These are phyloP conservation scores for Myrica gale DNA, from an alignment of 306 rosid species.

Conservation along the genomic window DNA sequence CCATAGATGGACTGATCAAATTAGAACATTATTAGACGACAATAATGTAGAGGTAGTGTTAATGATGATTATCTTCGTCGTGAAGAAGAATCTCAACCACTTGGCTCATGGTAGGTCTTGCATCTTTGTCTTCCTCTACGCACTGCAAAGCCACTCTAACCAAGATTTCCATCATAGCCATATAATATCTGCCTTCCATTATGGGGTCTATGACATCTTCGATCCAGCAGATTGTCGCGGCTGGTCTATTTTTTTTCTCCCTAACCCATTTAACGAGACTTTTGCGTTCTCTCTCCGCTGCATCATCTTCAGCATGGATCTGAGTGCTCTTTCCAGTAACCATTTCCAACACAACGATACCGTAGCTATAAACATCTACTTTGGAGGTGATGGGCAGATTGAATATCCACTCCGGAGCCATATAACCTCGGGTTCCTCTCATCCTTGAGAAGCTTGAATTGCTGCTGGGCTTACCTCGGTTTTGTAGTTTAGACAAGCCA, in stretches of 20 bases:
- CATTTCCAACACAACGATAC: background rate
- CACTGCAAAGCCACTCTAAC: constrained; percentile 23
- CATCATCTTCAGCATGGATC: background rate
- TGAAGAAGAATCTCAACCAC: constrained; percentile 20
- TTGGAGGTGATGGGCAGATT: background rate
- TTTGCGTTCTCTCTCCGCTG: background rate
- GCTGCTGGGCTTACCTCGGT: background rate
- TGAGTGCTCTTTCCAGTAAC: background rate
- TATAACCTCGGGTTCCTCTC: constrained; percentile 4
- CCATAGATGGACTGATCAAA: too few relatives aligned
- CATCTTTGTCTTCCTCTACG: constrained; percentile 13
- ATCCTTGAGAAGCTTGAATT: background rate
- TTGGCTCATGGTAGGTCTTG: constrained; percentile 23
- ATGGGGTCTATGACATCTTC: constrained; percentile 2
- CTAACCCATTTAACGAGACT: constrained; percentile 25
- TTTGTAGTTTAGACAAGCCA: constrained; percentile 30
- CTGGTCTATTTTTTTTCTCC: background rate
- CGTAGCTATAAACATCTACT: background rate
- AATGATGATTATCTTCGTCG: background rate
- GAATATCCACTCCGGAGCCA: background rate
- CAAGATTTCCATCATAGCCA: background rate
- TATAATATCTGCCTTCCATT: background rate
- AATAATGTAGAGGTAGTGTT: too few relatives aligned
- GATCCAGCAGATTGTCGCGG: background rate
- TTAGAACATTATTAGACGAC: too few relatives aligned